Conservation (phyloP, 306 rosid genomes). For the Oxytropis ochrocephala region DNA sequence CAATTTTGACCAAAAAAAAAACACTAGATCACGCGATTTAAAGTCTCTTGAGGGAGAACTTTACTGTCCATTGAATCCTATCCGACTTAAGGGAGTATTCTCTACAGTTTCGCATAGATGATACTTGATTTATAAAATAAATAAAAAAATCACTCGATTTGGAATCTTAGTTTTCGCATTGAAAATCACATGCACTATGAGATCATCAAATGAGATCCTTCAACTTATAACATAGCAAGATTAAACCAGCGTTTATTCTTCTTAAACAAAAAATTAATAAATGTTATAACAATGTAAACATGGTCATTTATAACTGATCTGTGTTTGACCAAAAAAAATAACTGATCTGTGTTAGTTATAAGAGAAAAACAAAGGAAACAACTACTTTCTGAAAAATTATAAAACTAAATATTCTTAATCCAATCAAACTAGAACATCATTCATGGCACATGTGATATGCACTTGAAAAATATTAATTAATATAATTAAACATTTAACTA, state of each 20-base stretch:
- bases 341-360: background rate
- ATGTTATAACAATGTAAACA: background rate
- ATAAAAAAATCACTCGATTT: too few relatives aligned
- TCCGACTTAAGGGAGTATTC: too few relatives aligned
- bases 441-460: conserved; percentile 21
- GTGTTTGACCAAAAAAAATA: background rate
- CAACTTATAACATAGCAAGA: background rate
- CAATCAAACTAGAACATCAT: conserved; percentile 23
- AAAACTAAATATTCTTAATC: conserved; percentile 16
- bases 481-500: background rate
- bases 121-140: too few relatives aligned
- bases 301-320: background rate
- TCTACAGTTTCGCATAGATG: too few relatives aligned
- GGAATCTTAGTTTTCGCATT: conserved; percentile 17
- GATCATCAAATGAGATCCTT: conserved; percentile 4
- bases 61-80: too few relatives aligned
- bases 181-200: conserved; percentile 17
- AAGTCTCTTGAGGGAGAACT: too few relatives aligned
- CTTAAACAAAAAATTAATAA: background rate
- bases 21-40: too few relatives aligned
- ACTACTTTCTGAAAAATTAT: background rate
- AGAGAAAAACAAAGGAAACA: background rate
- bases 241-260: background rate
- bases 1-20: too few relatives aligned
- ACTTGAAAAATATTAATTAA: background rate